Percentiles rank a stretch among this genome's conserved stretches.
phyloP scores from a whole-genome alignment of 805 yeast genomes.

The Cyberlindnera maritima region DNA sequence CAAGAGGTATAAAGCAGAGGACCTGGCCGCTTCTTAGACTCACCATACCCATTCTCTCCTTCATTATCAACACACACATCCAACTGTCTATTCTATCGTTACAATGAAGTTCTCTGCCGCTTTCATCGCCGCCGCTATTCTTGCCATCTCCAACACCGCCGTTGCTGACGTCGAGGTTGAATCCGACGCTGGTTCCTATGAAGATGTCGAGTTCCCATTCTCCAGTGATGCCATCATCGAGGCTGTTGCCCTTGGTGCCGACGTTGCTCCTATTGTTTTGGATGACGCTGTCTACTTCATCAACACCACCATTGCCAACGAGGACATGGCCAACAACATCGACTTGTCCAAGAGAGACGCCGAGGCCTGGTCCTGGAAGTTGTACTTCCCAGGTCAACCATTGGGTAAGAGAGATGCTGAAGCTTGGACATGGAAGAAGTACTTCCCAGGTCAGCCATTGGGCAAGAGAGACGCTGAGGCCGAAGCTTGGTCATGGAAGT shows the following conservation, averaged over 20 bases:
- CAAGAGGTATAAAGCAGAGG: neutral
- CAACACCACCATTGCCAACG: conserved; percentile 25
- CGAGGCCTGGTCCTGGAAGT: conserved; percentile 24
- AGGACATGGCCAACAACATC: conserved; percentile 14
- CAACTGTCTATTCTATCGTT: neutral
- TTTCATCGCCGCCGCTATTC: conserved; percentile 13
- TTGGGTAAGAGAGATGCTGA: conserved; percentile 23
- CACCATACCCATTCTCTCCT: neutral
- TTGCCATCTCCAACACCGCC: conserved; percentile 11
- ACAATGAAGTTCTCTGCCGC: conserved; percentile 18
- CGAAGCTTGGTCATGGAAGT: conserved; percentile 26
- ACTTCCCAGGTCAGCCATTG: conserved; percentile 21
- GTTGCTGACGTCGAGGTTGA: conserved; percentile 13
- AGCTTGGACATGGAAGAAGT: conserved; percentile 22
- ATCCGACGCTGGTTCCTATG: conserved; percentile 10
- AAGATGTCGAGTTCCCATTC: conserved; percentile 27
- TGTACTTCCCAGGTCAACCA: conserved; percentile 20
- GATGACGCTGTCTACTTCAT: conserved; percentile 27
- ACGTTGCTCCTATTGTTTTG: conserved; percentile 24
- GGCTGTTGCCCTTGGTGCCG: conserved; percentile 23
- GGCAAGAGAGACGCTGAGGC: conserved; percentile 19
- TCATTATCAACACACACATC: conserved; percentile 2
- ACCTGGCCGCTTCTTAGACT: neutral
- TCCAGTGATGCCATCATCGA: conserved; percentile 28
- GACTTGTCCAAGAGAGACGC: conserved; percentile 22